Conservation (phyloP, 495 filamentous ascomycete genomes). For the Lophium mytilinum region DNA sequence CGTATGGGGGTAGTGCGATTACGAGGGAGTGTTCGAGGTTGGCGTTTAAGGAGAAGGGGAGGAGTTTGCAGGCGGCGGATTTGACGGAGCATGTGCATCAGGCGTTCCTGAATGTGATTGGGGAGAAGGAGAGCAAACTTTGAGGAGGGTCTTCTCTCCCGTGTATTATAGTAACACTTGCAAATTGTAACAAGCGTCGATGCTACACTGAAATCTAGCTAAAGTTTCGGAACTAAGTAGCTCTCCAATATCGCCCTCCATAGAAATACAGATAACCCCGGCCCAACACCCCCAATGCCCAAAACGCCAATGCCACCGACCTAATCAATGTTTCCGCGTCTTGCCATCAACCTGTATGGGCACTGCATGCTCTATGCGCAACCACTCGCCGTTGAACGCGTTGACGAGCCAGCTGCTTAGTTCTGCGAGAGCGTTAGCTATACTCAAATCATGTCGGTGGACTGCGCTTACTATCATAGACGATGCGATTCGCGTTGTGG, state of each 20-base stretch:
- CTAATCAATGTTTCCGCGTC: not conserved
- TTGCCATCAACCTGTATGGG: slow-evolving; percentile 36
- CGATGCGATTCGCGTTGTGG: slow-evolving; percentile 85
- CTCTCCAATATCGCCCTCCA: too few species aligned
- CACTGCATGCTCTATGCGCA: slow-evolving; percentile 60
- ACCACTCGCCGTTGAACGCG: slow-evolving; percentile 95
- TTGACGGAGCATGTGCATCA: slow-evolving; percentile 82
- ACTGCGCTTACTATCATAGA: slow-evolving; percentile 77
- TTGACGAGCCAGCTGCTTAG: slow-evolving; percentile 89
- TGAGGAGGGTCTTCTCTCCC: not conserved
- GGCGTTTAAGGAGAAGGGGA: slow-evolving; percentile 79
- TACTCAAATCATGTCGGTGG: not conserved
- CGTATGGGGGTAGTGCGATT: slow-evolving; percentile 77
- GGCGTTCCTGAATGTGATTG: slow-evolving; percentile 74
- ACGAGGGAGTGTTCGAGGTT: slow-evolving; percentile 87
- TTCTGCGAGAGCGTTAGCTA: slow-evolving; percentile 43
- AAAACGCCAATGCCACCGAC: too few species aligned
- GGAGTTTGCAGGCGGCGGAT: slow-evolving; percentile 89
- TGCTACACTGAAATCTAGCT: too few species aligned
- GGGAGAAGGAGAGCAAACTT: slow-evolving; percentile 34
- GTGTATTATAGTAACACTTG: not conserved
- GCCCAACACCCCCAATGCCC: too few species aligned
- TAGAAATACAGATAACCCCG: too few species aligned
- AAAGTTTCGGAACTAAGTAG: too few species aligned
- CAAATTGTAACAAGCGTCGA: too few species aligned